Conservation (phyloP, 140 eudicot genomes). For the Bidens hawaiensis region DNA sequence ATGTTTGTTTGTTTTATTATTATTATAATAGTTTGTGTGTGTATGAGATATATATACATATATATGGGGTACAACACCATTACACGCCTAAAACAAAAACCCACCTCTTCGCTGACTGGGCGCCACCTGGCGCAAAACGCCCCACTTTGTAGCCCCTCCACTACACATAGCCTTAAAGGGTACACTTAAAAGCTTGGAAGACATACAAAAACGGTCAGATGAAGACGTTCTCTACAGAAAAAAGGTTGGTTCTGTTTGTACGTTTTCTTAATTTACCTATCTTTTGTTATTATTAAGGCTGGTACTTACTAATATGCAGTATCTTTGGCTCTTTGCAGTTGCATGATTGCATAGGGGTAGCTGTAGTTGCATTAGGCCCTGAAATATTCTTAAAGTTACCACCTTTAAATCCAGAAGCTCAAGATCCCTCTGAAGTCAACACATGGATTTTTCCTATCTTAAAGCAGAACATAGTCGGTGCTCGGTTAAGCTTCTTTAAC, state of each 20-base stretch:
- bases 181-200: constrained; percentile 64
- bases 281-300: constrained; percentile 3
- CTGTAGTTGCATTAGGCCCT: constrained; percentile 87
- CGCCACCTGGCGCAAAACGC: too few relatives aligned
- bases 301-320: too few relatives aligned
- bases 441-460: constrained; percentile 85
- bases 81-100: too few relatives aligned
- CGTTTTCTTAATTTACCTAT: neutral
- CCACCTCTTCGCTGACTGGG: too few relatives aligned
- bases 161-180: too few relatives aligned
- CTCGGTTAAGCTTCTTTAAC: constrained; percentile 62
- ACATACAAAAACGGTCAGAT: constrained; percentile 80
- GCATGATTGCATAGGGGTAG: constrained; percentile 84
- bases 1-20: too few relatives aligned
- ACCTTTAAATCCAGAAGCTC: constrained; percentile 66
- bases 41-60: too few relatives aligned
- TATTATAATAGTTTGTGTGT: too few relatives aligned
- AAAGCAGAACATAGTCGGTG: constrained; percentile 80
- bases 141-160: too few relatives aligned
- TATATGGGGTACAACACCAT: too few relatives aligned
- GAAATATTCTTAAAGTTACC: constrained; percentile 55
- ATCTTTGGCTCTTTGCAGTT: constrained; percentile 45
- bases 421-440: constrained; percentile 60
- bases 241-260: constrained; percentile 40
- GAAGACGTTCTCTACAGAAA: constrained; percentile 73